These are phyloP conservation scores for Xylariaceae sp. DNA, from an alignment of 2,329 filamentous ascomycete genomes.

Conservation along the genomic window DNA sequence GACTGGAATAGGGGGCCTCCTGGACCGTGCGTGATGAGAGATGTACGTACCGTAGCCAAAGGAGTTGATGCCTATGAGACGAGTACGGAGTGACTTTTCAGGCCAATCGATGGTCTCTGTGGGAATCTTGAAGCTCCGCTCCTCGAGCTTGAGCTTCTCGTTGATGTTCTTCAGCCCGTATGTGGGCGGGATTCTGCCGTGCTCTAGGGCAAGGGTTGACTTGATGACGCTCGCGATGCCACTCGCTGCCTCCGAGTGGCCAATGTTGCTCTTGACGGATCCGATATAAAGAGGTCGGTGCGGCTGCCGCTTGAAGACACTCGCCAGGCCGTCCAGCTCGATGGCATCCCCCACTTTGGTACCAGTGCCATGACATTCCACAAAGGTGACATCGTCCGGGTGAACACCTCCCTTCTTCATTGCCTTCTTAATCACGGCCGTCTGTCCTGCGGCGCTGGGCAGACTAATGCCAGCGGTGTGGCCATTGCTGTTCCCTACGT, in stretches of 20 bases:
- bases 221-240: conserved; percentile 18
- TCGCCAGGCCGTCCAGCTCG: conserved; percentile 21
- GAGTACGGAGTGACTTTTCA: no score
- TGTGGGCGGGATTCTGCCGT: conserved; percentile 13
- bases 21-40: no score
- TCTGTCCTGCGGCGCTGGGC: conserved; percentile 36
- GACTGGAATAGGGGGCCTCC: no score
- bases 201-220: conserved; percentile 9
- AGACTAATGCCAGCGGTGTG: conserved; percentile 42
- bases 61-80: neutral
- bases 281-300: conserved; percentile 8
- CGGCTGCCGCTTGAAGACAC: neutral
- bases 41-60: neutral
- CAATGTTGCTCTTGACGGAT: conserved; percentile 14
- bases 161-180: conserved; percentile 12
- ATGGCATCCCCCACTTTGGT: conserved; percentile 22
- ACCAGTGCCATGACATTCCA: conserved; percentile 28
- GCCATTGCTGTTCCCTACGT: conserved; percentile 34
- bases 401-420: conserved; percentile 32
- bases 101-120: neutral
- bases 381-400: conserved; percentile 18
- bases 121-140: neutral
- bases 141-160: conserved; percentile 10
- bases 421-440: conserved; percentile 30
- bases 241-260: conserved; percentile 17